phyloP scores from a whole-genome alignment of 306 rosid genomes.

The Oemleria cerasiformis region DNA sequence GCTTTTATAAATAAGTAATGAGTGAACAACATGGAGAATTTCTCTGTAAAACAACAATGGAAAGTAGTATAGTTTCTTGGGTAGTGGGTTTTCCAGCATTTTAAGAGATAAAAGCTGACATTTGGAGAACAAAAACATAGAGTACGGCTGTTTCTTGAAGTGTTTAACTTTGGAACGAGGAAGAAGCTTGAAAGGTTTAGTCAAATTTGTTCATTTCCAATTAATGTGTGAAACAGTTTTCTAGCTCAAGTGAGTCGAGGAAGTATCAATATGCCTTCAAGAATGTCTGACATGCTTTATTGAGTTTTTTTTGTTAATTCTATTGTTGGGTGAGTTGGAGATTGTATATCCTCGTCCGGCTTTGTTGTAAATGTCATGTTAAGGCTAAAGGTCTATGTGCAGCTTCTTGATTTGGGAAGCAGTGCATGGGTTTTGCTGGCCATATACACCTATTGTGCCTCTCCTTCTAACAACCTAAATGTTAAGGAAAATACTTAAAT shows the following conservation, averaged over 20 bases:
- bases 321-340: background rate
- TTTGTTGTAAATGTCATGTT: background rate
- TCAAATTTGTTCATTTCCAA: background rate
- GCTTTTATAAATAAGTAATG: background rate
- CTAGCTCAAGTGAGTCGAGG: background rate
- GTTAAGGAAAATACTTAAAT: background rate
- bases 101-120: background rate
- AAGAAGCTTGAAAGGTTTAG: background rate
- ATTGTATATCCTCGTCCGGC: background rate
- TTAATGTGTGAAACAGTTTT: background rate
- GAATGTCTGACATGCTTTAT: background rate
- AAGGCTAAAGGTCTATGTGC: background rate
- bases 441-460: background rate
- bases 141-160: background rate
- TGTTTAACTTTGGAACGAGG: background rate
- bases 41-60: background rate
- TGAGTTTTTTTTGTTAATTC: background rate
- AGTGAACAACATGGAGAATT: background rate
- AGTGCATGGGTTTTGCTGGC: background rate
- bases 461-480: background rate
- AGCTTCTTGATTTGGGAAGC: background rate
- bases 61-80: background rate
- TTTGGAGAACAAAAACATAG: background rate
- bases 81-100: background rate
- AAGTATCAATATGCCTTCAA: constrained; percentile 1